These are phyloP conservation scores for Cladosporium sp. DNA, from an alignment of 2,329 filamentous ascomycete species.

Conservation along the genomic window DNA sequence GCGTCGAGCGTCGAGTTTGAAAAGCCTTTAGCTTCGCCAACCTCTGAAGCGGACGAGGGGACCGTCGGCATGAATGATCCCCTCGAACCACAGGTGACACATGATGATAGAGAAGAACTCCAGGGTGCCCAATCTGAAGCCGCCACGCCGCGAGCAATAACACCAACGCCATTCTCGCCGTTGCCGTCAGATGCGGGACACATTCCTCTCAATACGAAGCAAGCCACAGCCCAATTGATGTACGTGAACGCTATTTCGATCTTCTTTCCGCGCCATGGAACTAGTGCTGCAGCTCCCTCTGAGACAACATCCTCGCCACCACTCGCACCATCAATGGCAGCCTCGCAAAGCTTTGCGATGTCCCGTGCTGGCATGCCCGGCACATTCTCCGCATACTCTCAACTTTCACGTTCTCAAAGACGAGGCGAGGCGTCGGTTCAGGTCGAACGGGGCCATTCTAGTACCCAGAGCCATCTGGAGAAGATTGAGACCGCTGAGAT, in stretches of 20 bases:
- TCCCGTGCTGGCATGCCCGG: slow-evolving; percentile 36
- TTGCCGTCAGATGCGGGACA: neutral
- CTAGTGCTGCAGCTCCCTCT: neutral
- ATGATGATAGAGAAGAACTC: slow-evolving; percentile 27
- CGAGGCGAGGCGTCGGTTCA: slow-evolving; percentile 12
- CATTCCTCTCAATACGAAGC: neutral
- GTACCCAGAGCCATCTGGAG: neutral
- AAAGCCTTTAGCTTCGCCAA: neutral
- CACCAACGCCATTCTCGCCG: slow-evolving; percentile 4
- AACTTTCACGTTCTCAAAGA: slow-evolving; percentile 34
- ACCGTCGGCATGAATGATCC: neutral
- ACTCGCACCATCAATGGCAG: neutral
- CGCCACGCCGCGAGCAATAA: slow-evolving; percentile 23
- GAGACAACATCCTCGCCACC: neutral
- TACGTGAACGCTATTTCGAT: neutral
- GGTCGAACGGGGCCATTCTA: neutral
- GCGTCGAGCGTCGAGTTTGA: neutral
- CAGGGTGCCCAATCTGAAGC: slow-evolving; percentile 18
- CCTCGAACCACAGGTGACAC: slow-evolving; percentile 15
- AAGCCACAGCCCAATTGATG: neutral
- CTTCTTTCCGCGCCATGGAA: neutral
- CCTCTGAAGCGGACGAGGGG: neutral
- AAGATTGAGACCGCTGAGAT: neutral
- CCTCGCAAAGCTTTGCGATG: neutral
- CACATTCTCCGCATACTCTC: slow-evolving; percentile 45